These are phyloP conservation scores for Phaeosphaeriaceae sp. DNA, from an alignment of 2,329 filamentous ascomycete genomes.

Conservation along the genomic window DNA sequence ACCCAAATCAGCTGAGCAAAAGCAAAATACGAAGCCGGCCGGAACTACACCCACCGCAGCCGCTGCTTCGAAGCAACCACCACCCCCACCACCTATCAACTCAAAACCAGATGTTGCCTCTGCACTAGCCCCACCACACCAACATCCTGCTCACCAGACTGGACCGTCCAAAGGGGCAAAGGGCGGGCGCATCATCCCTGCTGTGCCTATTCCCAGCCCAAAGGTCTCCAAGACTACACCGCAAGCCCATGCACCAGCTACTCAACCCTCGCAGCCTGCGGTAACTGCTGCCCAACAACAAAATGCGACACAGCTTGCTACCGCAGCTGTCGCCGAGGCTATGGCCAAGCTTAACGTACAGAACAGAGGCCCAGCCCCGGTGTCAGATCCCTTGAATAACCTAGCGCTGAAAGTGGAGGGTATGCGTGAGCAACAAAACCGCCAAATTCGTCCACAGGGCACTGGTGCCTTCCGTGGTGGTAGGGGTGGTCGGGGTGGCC, in stretches of 20 bases:
- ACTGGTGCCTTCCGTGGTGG: conserved; percentile 47
- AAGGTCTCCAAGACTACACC: conserved; percentile 42
- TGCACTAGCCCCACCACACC: conserved; percentile 59
- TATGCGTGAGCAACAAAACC: conserved; percentile 71
- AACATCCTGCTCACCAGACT: conserved; percentile 42
- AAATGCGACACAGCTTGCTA: conserved; percentile 76
- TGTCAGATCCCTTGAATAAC: conserved; percentile 66
- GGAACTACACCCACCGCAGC: conserved; percentile 46
- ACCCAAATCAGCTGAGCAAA: conserved; percentile 61
- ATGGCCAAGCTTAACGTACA: conserved; percentile 72
- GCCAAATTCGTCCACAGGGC: conserved; percentile 56
- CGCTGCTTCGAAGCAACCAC: conserved; percentile 56
- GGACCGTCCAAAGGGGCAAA: conserved; percentile 50
- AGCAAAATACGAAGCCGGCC: conserved; percentile 54
- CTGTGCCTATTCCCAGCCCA: conserved; percentile 65
- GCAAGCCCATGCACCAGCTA: conserved; percentile 48
- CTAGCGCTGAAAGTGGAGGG: conserved; percentile 77
- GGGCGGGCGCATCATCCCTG: conserved; percentile 66
- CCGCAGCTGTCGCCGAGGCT: conserved; percentile 78
- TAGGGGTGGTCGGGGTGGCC: conserved; percentile 54
- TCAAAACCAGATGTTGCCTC: conserved; percentile 70
- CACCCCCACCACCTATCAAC: conserved; percentile 70
- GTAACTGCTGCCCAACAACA: conserved; percentile 48
- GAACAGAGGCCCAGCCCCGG: conserved; percentile 31
- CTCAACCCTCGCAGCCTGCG: conserved; percentile 39